phyloP scores from a whole-genome alignment of 2,329 filamentous ascomycete genomes.

The Gnomoniopsis smithogilvyi region DNA sequence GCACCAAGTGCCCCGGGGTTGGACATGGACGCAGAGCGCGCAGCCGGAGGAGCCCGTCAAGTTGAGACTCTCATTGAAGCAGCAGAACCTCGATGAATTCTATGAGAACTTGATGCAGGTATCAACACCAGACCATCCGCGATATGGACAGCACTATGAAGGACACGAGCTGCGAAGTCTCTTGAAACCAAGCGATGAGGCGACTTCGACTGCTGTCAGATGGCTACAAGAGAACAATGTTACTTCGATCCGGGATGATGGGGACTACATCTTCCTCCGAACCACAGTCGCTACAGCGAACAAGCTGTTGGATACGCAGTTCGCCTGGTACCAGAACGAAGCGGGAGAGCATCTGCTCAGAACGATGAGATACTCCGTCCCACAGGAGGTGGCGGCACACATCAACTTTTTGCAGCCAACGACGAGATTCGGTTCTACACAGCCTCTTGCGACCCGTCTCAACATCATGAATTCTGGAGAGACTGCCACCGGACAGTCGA shows the following conservation, averaged over 20 bases:
- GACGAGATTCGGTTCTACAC: conserved; percentile 39
- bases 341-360: conserved; percentile 33
- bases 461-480: not conserved
- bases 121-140: not conserved
- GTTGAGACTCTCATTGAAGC: conserved; percentile 5
- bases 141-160: conserved; percentile 6
- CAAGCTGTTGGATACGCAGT: conserved; percentile 1
- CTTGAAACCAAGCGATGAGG: conserved; percentile 1
- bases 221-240: conserved; percentile 9
- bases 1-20: conserved; percentile 3
- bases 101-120: conserved; percentile 2
- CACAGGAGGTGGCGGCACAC: conserved; percentile 31
- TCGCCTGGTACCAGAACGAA: conserved; percentile 4
- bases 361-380: conserved; percentile 26
- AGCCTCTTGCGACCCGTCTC: conserved; percentile 7
- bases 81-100: conserved; percentile 11
- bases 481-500: conserved; percentile 4
- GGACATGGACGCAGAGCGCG: not conserved
- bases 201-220: not conserved
- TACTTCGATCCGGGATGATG: conserved; percentile 3
- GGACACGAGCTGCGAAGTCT: conserved; percentile 9
- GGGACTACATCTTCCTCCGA: conserved; percentile 7
- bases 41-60: not conserved
- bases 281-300: conserved; percentile 2
- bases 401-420: conserved; percentile 45